Conservation (phyloP, 495 filamentous ascomycete species). For the Penicillium coffeae region DNA sequence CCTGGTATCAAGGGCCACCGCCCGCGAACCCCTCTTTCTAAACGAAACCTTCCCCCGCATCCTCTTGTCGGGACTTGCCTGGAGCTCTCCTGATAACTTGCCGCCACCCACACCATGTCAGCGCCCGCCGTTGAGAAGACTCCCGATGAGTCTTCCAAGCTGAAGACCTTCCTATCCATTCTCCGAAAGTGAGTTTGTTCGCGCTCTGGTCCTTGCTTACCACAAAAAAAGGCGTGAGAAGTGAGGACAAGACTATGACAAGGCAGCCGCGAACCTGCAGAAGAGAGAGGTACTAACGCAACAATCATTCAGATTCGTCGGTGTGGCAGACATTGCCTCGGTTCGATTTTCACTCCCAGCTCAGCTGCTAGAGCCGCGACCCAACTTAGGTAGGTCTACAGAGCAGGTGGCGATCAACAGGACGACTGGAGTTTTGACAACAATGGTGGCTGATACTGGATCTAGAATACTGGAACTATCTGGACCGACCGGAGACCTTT, state of each 20-base stretch:
- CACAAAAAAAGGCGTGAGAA: background rate
- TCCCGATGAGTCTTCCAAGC: slow-evolving; percentile 76
- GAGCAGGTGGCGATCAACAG: background rate
- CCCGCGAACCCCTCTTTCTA: background rate
- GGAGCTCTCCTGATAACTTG: slow-evolving; percentile 1
- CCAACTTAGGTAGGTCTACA: slow-evolving; percentile 67
- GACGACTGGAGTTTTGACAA: background rate
- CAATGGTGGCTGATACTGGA: slow-evolving; percentile 16
- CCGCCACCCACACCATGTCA: slow-evolving; percentile 27
- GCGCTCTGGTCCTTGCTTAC: background rate
- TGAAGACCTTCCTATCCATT: slow-evolving; percentile 79
- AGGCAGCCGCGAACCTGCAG: background rate
- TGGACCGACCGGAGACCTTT: slow-evolving; percentile 94
- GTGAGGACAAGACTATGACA: background rate
- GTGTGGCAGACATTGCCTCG: slow-evolving; percentile 89
- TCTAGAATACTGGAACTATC: slow-evolving; percentile 95
- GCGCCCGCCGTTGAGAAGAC: slow-evolving; percentile 51
- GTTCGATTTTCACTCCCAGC: slow-evolving; percentile 95
- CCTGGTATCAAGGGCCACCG: background rate
- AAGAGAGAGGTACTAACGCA: slow-evolving; percentile 19
- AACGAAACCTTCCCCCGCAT: background rate
- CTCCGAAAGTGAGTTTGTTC: slow-evolving; percentile 63
- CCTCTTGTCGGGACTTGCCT: background rate
- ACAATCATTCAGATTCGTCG: slow-evolving; percentile 66
- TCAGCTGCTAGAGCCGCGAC: slow-evolving; percentile 90